phyloP scores from a whole-genome alignment of 2,329 filamentous ascomycete genomes.

The Penicillium sp. region DNA sequence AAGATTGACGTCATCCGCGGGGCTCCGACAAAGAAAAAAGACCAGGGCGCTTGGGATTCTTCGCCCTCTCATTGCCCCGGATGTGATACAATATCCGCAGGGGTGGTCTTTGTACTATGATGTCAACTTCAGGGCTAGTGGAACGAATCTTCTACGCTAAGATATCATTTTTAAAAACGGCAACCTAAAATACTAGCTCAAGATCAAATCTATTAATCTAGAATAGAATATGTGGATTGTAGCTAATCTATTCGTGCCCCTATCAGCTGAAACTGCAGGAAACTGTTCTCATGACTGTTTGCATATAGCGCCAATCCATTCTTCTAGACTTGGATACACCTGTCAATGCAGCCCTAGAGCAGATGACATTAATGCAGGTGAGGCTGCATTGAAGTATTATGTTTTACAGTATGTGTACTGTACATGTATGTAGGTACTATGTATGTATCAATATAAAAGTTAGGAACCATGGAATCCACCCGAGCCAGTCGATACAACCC shows the following conservation, averaged over 20 bases:
- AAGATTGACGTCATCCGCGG: background rate
- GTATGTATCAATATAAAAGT: background rate
- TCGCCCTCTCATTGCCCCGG: background rate
- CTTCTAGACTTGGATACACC: background rate
- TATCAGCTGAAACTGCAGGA: background rate
- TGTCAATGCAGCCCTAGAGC: background rate
- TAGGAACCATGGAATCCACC: slow-evolving; percentile 3
- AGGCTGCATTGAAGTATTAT: background rate
- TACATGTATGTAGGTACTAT: background rate
- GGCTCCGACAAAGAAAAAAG: background rate
- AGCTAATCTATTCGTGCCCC: background rate
- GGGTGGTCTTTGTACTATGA: background rate
- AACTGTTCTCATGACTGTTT: background rate
- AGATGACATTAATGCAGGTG: background rate
- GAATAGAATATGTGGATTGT: background rate
- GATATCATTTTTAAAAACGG: background rate
- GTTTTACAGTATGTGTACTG: background rate
- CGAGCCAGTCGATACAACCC: background rate
- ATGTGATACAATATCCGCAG: background rate
- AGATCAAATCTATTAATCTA: background rate
- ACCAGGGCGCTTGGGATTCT: background rate
- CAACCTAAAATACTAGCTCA: background rate
- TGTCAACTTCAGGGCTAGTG: background rate
- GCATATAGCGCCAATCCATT: background rate
- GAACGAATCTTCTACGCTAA: background rate